phyloP scores from a whole-genome alignment of 2,329 filamentous ascomycete species.

The Neoscytalidium dimidiatum region DNA sequence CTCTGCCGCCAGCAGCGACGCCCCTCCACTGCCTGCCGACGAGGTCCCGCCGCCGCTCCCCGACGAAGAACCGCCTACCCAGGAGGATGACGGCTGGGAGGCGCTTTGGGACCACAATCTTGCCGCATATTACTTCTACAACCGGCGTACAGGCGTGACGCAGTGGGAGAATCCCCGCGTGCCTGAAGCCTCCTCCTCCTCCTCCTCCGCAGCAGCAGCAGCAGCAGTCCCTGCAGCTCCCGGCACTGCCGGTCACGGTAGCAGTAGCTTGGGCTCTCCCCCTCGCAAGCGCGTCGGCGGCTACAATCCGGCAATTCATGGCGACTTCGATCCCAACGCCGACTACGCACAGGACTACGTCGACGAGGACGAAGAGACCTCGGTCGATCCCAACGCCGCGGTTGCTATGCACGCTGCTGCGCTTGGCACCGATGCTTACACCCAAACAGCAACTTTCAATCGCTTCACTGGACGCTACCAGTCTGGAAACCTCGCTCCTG shows the following conservation, averaged over 20 bases:
- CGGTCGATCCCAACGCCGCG: slow-evolving; percentile 22
- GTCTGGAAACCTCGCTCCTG: slow-evolving; percentile 64
- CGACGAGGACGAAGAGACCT: slow-evolving; percentile 36
- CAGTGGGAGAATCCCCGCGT: slow-evolving; percentile 89
- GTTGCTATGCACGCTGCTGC: slow-evolving; percentile 24
- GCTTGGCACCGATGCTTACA: slow-evolving; percentile 53
- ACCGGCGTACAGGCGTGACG: slow-evolving; percentile 71
- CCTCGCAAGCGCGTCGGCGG: slow-evolving; percentile 58
- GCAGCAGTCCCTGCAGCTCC: slow-evolving; percentile 22
- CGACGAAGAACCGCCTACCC: slow-evolving; percentile 31
- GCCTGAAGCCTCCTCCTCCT: slow-evolving; percentile 43
- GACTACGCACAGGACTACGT: slow-evolving; percentile 69
- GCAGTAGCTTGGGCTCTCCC: slow-evolving; percentile 30
- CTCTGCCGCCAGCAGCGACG: not conserved
- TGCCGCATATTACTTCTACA: slow-evolving; percentile 80
- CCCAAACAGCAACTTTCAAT: slow-evolving; percentile 78
- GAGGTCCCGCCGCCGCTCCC: slow-evolving; percentile 17
- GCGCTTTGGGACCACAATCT: slow-evolving; percentile 71
- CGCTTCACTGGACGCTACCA: slow-evolving; percentile 88
- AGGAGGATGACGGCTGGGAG: slow-evolving; percentile 73
- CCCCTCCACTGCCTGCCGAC: slow-evolving; percentile 15
- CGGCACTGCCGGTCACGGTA: slow-evolving; percentile 31
- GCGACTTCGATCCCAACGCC: slow-evolving; percentile 94
- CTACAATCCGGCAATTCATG: slow-evolving; percentile 95
- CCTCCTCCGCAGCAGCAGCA: too few species aligned